Evolutionary conservation across 2,329 filamentous ascomycete genomes (phyloP), one percentile per base, ranked within the genome.

Genomic region (Chaetomium strumarium): DNA sequence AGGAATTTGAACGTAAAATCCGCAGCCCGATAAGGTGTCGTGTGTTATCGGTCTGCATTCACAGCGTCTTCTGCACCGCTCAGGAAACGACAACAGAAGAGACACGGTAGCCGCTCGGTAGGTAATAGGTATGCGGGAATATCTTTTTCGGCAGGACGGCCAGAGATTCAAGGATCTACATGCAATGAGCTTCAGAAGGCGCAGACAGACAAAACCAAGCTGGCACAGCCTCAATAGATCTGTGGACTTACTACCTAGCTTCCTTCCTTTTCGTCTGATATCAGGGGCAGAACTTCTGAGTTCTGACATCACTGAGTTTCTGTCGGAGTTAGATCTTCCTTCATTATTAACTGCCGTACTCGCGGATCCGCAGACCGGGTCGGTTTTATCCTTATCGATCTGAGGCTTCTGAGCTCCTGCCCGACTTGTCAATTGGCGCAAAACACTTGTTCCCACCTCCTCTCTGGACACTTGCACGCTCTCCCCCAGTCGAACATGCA

Each of bases 1-100:
- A 68, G 64, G 64, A 64, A 66, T 67, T 68, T 67, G 57, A 54
- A 64, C 58, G 58, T 65, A 62, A 63, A 66, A 68, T 67, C 59
- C 45, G 48, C 51, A 46, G 17, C 40, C 55, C 59, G 66, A 69
- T 69, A 68, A 68, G 65, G 55, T 37, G 31, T 61, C 60, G 56
- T 43, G 46, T 60, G 57, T 60, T 58, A 55, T 52, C 49, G 37
- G 36, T 5, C 8, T 43, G 53, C 54, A 60, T 60, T 24, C 24
- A 24, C 24, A 24, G 48, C 51, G 49, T 53, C 34, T 43, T 50
- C 53, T 59, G 53, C 53, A 46, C 17, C 54, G 50, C 19, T 14
- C 31, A 31, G 36, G 38, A 47, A 39, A 39, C 34, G 17, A 51
- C 24, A 7, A 19, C 16, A 19, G 43, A 24, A 31, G 13, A n/a